Evolutionary conservation across 1,139 yeast species (phyloP).

Genomic region (Taphrina confusa): DNA sequence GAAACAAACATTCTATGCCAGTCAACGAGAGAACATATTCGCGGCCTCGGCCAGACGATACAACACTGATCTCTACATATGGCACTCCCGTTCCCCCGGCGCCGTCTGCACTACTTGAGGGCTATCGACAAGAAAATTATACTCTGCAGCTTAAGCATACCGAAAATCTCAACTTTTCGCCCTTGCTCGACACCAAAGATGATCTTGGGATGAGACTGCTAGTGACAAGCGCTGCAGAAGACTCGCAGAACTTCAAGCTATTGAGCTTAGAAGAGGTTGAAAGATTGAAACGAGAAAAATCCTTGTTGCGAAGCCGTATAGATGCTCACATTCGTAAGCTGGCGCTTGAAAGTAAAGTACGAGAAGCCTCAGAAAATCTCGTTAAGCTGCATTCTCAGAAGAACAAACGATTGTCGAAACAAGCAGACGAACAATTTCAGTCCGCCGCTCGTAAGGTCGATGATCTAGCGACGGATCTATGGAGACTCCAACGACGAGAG

Average conservation of each 20-base stretch:
- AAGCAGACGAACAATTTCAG: conserved; percentile 34
- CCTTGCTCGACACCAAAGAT: conserved; percentile 10
- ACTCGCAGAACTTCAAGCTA: conserved; percentile 28
- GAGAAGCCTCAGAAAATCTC: conserved; percentile 35
- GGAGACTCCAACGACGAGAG: conserved; percentile 35
- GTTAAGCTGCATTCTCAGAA: conserved; percentile 31
- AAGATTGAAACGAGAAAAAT: conserved; percentile 28
- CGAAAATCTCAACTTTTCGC: not conserved
- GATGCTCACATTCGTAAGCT: conserved; percentile 32
- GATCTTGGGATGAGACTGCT: conserved; percentile 23
- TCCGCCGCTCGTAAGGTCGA: conserved; percentile 34
- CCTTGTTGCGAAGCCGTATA: conserved; percentile 25
- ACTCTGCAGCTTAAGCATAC: not conserved
- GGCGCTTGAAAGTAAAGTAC: conserved; percentile 35
- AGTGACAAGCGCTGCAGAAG: conserved; percentile 25
- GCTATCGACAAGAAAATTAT: not conserved
- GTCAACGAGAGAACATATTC: not conserved
- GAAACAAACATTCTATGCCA: no score
- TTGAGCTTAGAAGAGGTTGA: conserved; percentile 35
- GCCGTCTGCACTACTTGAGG: not conserved
- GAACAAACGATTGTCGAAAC: conserved; percentile 34
- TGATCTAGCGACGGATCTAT: conserved; percentile 35
- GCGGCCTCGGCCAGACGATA: conserved; percentile 15
- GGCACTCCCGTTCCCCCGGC: conserved; percentile 23
- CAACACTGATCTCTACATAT: conserved; percentile 9